These are phyloP conservation scores for Epithele typhae DNA, from an alignment of 768 basidiomycete species.

Conservation along the genomic window DNA sequence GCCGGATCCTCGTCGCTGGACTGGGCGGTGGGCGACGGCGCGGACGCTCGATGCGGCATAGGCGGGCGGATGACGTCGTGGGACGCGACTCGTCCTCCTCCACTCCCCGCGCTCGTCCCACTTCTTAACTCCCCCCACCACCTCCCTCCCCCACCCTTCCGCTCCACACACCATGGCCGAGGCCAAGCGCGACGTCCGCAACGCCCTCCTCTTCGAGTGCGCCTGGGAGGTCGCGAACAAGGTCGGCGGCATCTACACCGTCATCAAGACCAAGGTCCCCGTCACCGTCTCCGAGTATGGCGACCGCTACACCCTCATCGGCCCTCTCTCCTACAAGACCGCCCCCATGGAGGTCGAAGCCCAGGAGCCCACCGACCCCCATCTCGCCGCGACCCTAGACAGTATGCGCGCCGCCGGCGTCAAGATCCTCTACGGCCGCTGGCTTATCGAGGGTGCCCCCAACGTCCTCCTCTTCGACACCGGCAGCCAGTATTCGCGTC, in stretches of 20 bases:
- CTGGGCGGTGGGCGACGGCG: neutral
- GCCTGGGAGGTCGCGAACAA: conserved; percentile 99
- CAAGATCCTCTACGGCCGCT: conserved; percentile 92
- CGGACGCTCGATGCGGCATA: neutral
- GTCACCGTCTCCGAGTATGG: conserved; percentile 96
- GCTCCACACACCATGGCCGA: conserved; percentile 28
- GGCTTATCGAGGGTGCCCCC: conserved; percentile 97
- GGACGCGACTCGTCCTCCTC: too few species aligned
- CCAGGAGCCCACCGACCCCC: conserved; percentile 80
- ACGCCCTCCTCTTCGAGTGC: conserved; percentile 86
- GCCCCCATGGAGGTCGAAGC: conserved; percentile 99
- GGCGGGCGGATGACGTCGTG: neutral
- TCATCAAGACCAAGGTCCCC: conserved; percentile 99
- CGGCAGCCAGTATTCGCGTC: conserved; percentile 74
- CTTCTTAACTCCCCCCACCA: neutral
- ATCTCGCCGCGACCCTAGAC: conserved; percentile 71
- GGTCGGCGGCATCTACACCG: conserved; percentile 98
- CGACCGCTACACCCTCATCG: conserved; percentile 92
- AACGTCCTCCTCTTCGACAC: conserved; percentile 96
- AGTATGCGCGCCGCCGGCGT: conserved; percentile 86
- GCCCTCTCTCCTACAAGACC: conserved; percentile 97
- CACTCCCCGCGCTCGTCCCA: neutral
- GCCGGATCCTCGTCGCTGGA: too few species aligned
- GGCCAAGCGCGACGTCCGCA: conserved; percentile 65
- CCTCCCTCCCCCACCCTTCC: neutral